These are phyloP conservation scores for Rhizodiscina lignyota DNA, from an alignment of 495 filamentous ascomycete genomes.

Conservation along the genomic window DNA sequence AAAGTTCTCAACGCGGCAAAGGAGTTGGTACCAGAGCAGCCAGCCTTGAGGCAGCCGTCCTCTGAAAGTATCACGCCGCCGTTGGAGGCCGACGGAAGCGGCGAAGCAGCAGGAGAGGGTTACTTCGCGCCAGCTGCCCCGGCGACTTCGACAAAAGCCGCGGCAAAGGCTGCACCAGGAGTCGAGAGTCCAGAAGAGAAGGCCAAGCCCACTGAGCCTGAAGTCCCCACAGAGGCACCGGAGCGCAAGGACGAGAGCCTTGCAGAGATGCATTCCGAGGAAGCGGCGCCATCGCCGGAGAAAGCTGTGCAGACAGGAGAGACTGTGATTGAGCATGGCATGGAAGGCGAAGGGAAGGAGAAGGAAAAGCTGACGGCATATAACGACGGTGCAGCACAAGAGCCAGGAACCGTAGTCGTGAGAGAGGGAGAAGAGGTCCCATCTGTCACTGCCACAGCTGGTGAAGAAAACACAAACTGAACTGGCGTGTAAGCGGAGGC, in stretches of 20 bases:
- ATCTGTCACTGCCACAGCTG: no score
- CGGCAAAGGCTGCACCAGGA: no score
- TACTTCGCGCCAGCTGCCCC: no score
- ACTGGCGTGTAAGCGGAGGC: no score
- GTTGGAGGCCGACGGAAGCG: not conserved
- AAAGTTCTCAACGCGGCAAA: not conserved
- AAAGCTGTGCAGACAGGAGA: constrained; percentile 12
- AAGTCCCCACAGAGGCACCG: constrained; percentile 1
- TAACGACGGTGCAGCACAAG: constrained; percentile 8
- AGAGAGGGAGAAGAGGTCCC: constrained; percentile 5
- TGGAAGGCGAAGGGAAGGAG: not conserved
- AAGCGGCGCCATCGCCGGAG: constrained; percentile 1
- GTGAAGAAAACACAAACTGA: no score
- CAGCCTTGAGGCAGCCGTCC: not conserved
- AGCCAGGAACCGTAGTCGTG: constrained; percentile 7
- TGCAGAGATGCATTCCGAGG: not conserved
- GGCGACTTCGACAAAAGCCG: no score
- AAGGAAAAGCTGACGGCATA: constrained; percentile 10
- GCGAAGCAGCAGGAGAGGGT: not conserved
- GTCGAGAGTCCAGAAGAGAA: no score
- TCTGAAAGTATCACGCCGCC: not conserved
- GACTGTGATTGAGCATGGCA: constrained; percentile 4
- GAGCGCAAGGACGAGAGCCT: constrained; percentile 3
- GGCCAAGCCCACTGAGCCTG: not conserved
- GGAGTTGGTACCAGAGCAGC: not conserved